A percentile compares a stretch with the other conserved stretches of the same genome.
phyloP scores from a whole-genome alignment of 441 rosid species.

The Gossypium trilobum region DNA sequence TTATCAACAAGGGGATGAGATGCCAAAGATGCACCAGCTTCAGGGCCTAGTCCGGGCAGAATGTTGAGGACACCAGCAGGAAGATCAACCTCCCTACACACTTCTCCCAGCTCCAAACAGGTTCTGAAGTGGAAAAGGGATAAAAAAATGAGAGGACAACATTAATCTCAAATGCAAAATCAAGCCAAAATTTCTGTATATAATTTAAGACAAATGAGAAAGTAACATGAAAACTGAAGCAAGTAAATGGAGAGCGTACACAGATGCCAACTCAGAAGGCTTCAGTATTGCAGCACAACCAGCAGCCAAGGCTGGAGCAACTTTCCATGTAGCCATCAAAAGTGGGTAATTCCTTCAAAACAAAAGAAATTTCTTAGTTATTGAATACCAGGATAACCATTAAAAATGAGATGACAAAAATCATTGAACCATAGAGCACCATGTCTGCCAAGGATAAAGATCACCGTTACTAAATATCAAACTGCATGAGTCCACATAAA shows the following conservation, averaged over 20 bases:
- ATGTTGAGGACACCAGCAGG: constrained; percentile 92
- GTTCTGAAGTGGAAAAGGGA: constrained; percentile 39
- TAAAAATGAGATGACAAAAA: neutral
- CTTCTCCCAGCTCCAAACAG: constrained; percentile 89
- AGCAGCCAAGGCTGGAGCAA: constrained; percentile 97
- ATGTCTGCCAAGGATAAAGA: neutral
- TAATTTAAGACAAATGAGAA: constrained; percentile 3
- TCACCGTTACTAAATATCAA: neutral
- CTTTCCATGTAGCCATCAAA: constrained; percentile 94
- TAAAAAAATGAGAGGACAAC: neutral
- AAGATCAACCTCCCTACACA: constrained; percentile 82
- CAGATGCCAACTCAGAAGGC: constrained; percentile 80
- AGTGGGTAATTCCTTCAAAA: constrained; percentile 87
- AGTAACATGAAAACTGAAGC: constrained; percentile 1
- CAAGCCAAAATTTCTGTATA: neutral
- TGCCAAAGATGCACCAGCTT: constrained; percentile 93
- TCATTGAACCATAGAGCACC: neutral
- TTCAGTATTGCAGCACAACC: constrained; percentile 91
- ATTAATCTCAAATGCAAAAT: neutral
- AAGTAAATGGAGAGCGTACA: constrained; percentile 42
- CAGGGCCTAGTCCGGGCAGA: constrained; percentile 83
- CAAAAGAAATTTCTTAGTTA: neutral
- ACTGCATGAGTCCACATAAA: neutral
- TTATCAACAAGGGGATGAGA: constrained; percentile 83
- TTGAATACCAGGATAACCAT: neutral